A percentile compares a stretch with the other conserved stretches of the same genome.
Conservation (phyloP, 352 stramenopile species). For the Globisporangium nunn region DNA sequence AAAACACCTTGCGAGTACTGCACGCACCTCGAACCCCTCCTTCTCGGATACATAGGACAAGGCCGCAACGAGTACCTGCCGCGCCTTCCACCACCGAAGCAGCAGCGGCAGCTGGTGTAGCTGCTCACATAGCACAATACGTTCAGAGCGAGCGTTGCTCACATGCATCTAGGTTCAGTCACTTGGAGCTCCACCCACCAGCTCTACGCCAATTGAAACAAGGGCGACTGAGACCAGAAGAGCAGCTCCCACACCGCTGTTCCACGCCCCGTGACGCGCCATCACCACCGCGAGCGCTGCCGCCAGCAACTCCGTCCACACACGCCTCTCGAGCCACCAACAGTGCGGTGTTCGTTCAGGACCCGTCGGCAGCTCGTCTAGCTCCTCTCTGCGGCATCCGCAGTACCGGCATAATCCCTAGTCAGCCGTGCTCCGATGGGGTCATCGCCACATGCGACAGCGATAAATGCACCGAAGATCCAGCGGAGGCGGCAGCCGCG, state of each 20-base stretch:
- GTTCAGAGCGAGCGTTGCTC: neutral
- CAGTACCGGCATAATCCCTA: neutral
- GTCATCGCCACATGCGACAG: neutral
- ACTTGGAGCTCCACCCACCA: neutral
- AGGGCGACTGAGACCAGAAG: neutral
- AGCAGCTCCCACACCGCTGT: neutral
- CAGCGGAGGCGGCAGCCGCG: neutral
- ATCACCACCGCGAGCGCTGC: neutral
- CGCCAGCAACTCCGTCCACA: neutral
- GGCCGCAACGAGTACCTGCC: neutral
- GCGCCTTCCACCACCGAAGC: neutral
- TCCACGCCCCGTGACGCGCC: neutral
- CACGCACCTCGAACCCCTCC: conserved; percentile 10
- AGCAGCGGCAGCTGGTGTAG: conserved; percentile 10
- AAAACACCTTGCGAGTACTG: neutral
- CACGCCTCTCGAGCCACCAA: neutral
- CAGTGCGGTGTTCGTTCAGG: neutral
- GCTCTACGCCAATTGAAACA: neutral
- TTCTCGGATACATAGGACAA: neutral
- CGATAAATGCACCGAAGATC: neutral
- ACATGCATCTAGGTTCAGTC: too few relatives aligned
- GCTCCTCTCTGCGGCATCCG: neutral
- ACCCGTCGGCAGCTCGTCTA: neutral
- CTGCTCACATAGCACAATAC: neutral
- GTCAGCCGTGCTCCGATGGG: neutral